Evolutionary conservation across 208 protist genomes (phyloP).

Genomic region (Trypanosoma mega): DNA sequence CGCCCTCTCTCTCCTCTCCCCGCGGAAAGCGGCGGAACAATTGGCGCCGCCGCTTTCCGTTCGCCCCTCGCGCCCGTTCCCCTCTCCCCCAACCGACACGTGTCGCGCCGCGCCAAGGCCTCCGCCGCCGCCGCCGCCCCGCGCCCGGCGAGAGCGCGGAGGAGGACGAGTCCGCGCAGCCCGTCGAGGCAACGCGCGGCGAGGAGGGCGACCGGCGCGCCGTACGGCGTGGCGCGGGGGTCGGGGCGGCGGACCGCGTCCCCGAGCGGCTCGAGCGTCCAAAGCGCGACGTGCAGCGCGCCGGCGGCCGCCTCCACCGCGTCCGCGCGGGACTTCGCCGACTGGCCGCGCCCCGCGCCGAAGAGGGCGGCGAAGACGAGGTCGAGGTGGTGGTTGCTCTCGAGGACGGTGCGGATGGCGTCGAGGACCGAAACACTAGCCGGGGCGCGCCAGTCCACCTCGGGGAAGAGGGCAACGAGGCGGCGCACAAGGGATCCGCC

Average conservation of each 20-base stretch:
- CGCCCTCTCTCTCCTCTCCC: no score
- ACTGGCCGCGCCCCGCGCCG: background rate
- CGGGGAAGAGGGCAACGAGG: constrained; percentile 20
- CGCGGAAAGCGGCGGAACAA: no score
- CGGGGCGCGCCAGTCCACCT: constrained; percentile 21
- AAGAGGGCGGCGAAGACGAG: constrained; percentile 16
- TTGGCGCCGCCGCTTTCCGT: no score
- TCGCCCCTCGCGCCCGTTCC: no score
- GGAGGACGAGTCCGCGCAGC: constrained; percentile 18
- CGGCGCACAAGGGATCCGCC: constrained; percentile 22
- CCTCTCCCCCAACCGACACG: no score
- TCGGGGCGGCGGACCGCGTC: constrained; percentile 14
- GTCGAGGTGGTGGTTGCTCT: constrained; percentile 29
- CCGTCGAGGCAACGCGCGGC: constrained; percentile 13
- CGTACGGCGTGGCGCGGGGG: constrained; percentile 18
- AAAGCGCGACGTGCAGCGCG: constrained; percentile 22
- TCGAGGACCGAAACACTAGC: constrained; percentile 9
- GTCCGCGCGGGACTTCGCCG: constrained; percentile 27
- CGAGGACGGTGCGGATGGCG: constrained; percentile 23
- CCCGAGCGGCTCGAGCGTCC: constrained; percentile 19
- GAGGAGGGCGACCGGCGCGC: constrained; percentile 1
- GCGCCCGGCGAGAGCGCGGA: constrained; percentile 15
- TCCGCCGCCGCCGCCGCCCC: background rate
- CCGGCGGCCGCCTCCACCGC: constrained; percentile 25
- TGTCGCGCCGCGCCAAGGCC: constrained; percentile 19